phyloP scores from a whole-genome alignment of 371 early-diverging fungal species.

The Mucor lusitanicus region DNA sequence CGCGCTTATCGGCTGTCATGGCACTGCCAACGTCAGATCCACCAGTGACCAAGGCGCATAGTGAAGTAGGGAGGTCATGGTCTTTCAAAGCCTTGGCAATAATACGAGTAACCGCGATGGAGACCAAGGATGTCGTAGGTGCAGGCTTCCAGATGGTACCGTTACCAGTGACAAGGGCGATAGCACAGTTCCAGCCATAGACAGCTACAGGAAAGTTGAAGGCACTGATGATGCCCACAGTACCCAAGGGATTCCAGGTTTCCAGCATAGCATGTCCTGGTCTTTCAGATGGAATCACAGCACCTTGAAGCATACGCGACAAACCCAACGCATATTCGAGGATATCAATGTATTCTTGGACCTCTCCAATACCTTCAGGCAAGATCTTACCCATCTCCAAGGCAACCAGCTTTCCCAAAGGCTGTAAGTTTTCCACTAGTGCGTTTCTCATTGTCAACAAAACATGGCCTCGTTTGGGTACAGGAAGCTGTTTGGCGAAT shows the following conservation, averaged over 20 bases:
- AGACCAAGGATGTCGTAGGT: constrained; percentile 83
- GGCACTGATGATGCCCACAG: constrained; percentile 94
- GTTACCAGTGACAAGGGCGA: constrained; percentile 93
- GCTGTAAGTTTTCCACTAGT: constrained; percentile 71
- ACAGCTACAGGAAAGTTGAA: constrained; percentile 86
- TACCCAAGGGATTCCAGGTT: constrained; percentile 94
- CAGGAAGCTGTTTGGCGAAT: constrained; percentile 64
- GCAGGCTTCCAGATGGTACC: constrained; percentile 95
- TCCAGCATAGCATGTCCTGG: constrained; percentile 97
- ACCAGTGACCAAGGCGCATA: constrained; percentile 91
- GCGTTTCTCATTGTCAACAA: constrained; percentile 92
- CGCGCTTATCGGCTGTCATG: constrained; percentile 71
- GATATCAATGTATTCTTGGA: constrained; percentile 97
- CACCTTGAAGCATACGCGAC: constrained; percentile 83
- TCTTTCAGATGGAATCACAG: constrained; percentile 91
- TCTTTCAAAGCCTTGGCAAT: constrained; percentile 82
- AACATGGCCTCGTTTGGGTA: constrained; percentile 92
- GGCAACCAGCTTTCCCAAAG: constrained; percentile 84
- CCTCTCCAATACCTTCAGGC: constrained; percentile 94
- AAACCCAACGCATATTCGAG: constrained; percentile 93
- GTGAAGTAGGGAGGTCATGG: constrained; percentile 84
- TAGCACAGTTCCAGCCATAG: constrained; percentile 93
- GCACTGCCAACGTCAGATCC: constrained; percentile 87
- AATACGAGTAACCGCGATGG: constrained; percentile 91
- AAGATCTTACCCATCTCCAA: constrained; percentile 97